Percentiles rank a stretch among this genome's conserved stretches.
Evolutionary conservation across 2,329 filamentous ascomycete genomes (phyloP).

Genomic region (Cadophora gregata): DNA sequence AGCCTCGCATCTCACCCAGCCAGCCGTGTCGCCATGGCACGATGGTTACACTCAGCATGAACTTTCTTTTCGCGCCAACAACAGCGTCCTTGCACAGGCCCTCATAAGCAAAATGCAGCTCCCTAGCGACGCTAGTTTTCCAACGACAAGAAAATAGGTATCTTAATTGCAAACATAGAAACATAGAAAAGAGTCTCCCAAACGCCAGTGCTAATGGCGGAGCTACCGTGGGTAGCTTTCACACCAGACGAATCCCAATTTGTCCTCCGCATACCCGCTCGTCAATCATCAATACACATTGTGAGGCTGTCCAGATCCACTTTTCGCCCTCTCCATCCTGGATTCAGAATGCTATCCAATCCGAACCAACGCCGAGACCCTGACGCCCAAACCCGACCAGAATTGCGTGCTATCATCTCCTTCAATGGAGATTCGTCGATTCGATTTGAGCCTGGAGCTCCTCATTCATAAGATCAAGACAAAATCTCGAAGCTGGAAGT

Average conservation of each 20-base stretch:
- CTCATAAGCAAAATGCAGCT: slow-evolving; percentile 14
- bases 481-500: slow-evolving; percentile 40
- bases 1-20: slow-evolving; percentile 6
- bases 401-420: background rate
- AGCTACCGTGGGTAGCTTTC: background rate
- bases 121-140: background rate
- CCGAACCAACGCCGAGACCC: background rate
- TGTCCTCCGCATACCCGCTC: background rate
- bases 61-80: background rate
- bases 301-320: background rate
- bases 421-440: slow-evolving; percentile 15
- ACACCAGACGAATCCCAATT: slow-evolving; percentile 8
- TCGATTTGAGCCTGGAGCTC: slow-evolving; percentile 38
- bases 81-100: background rate
- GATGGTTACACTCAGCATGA: slow-evolving; percentile 1
- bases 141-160: slow-evolving; percentile 8
- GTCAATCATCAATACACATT: background rate
- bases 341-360: background rate
- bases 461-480: slow-evolving; percentile 43
- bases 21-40: slow-evolving; percentile 3
- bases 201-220: slow-evolving; percentile 22
- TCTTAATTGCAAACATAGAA: slow-evolving; percentile 5
- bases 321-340: background rate
- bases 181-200: slow-evolving; percentile 10
- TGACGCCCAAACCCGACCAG: background rate